Conservation (phyloP, 2,329 filamentous ascomycete species). For the Arthrobotrys pseudoclavata region DNA sequence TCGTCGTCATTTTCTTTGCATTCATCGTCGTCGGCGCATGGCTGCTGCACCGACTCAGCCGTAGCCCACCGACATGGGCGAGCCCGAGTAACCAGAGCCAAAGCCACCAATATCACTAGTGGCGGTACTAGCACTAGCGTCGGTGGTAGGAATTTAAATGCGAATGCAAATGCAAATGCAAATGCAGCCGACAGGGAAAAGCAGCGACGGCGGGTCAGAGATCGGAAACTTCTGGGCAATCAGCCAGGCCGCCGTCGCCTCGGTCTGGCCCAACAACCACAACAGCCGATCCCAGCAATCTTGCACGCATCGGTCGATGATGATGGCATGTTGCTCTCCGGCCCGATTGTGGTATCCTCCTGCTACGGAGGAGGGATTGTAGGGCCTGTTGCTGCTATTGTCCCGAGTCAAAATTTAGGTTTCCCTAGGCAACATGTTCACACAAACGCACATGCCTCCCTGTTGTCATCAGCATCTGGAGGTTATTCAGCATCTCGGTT, state of each 20-base stretch:
- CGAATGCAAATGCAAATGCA: neutral
- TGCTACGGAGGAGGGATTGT: conserved; percentile 33
- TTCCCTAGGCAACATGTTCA: conserved; percentile 28
- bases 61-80: conserved; percentile 8
- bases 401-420: conserved; percentile 40
- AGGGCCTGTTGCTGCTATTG: conserved; percentile 3
- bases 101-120: neutral
- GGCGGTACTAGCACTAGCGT: neutral
- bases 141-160: neutral
- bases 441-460: neutral
- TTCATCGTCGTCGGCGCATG: conserved; percentile 21
- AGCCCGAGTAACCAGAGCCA: neutral
- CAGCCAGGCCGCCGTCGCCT: conserved; percentile 22
- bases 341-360: conserved; percentile 6
- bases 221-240: conserved; percentile 36
- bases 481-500: neutral
- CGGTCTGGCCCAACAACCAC: conserved; percentile 14
- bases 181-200: conserved; percentile 33
- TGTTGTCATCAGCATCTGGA: conserved; percentile 4
- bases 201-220: conserved; percentile 31
- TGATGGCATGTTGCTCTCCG: conserved; percentile 14
- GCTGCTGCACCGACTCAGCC: conserved; percentile 6
- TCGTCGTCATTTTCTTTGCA: conserved; percentile 20
- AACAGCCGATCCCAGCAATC: conserved; percentile 4
- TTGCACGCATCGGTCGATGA: conserved; percentile 16